A percentile compares a stretch with the other conserved stretches of the same genome.
phyloP scores from a whole-genome alignment of 495 filamentous ascomycete genomes.

The Hyaloscypha hepaticicola region DNA sequence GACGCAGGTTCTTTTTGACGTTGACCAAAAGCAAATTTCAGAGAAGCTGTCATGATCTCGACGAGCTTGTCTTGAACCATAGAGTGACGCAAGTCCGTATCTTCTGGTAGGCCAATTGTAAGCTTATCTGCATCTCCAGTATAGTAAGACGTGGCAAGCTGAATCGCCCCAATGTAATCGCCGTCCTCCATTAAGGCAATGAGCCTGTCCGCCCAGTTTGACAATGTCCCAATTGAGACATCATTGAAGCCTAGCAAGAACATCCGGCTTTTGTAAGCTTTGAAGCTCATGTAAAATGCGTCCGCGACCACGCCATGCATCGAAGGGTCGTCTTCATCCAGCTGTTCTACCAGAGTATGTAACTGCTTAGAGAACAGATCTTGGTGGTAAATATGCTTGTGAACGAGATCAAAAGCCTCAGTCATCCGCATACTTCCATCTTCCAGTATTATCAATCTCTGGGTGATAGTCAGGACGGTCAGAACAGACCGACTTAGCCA shows the following conservation, averaged over 20 bases:
- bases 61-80: slow-evolving; percentile 86
- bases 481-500: slow-evolving; percentile 95
- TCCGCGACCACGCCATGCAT: slow-evolving; percentile 97
- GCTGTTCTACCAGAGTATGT: slow-evolving; percentile 76
- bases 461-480: slow-evolving; percentile 87
- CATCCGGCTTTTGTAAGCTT: slow-evolving; percentile 88
- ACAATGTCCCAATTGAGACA: slow-evolving; percentile 81
- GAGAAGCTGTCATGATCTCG: slow-evolving; percentile 91
- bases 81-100: slow-evolving; percentile 68
- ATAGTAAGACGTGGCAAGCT: slow-evolving; percentile 88
- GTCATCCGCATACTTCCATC: slow-evolving; percentile 85
- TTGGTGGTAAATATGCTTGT: slow-evolving; percentile 87
- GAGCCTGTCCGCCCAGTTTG: slow-evolving; percentile 98
- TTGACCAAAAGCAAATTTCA: slow-evolving; percentile 81
- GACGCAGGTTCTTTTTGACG: slow-evolving; percentile 50
- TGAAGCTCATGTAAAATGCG: slow-evolving; percentile 97
- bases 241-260: slow-evolving; percentile 92
- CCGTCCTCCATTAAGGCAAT: slow-evolving; percentile 94
- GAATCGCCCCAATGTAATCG: slow-evolving; percentile 87
- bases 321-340: slow-evolving; percentile 81
- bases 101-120: slow-evolving; percentile 89
- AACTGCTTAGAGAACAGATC: slow-evolving; percentile 87
- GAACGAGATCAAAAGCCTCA: slow-evolving; percentile 87
- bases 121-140: slow-evolving; percentile 84
- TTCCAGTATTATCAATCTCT: slow-evolving; percentile 88